A percentile compares a stretch with the other conserved stretches of the same genome.
These are phyloP conservation scores for Erigeron philadelphicus DNA, from an alignment of 140 eudicot genomes.

Conservation along the genomic window DNA sequence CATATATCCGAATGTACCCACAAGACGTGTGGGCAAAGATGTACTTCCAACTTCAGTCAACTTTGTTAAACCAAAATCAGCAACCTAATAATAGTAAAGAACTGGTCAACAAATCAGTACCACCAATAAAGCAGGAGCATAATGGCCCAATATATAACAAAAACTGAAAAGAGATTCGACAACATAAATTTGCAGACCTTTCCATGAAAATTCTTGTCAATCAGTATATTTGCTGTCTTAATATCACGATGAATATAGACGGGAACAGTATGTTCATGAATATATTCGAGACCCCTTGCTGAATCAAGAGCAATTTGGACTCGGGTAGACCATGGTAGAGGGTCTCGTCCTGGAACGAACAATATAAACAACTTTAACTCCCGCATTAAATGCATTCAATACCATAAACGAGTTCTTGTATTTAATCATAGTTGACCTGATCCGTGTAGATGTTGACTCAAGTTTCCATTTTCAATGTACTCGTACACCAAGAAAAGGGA, in stretches of 20 bases:
- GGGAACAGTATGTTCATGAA: slow-evolving; percentile 96
- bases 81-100: slow-evolving; percentile 55
- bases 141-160: slow-evolving; percentile 5
- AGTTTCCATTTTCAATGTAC: slow-evolving; percentile 82
- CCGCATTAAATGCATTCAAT: slow-evolving; percentile 5
- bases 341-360: slow-evolving; percentile 46
- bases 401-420: slow-evolving; percentile 3
- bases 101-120: slow-evolving; percentile 10
- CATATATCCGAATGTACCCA: slow-evolving; percentile 98
- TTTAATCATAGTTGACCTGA: slow-evolving; percentile 45
- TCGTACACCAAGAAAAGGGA: slow-evolving; percentile 89
- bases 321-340: slow-evolving; percentile 80
- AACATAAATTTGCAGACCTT: slow-evolving; percentile 49
- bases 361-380: slow-evolving; percentile 5
- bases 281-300: slow-evolving; percentile 92
- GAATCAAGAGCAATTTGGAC: slow-evolving; percentile 95
- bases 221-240: slow-evolving; percentile 87
- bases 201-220: slow-evolving; percentile 72
- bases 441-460: slow-evolving; percentile 85
- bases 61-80: slow-evolving; percentile 84
- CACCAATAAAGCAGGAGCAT: background rate
- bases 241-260: slow-evolving; percentile 93
- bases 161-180: background rate
- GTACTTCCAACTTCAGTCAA: slow-evolving; percentile 70
- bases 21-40: slow-evolving; percentile 69